Evolutionary conservation across 1,139 yeast species (phyloP).

Genomic region (Geotrichum citri-aurantii): DNA sequence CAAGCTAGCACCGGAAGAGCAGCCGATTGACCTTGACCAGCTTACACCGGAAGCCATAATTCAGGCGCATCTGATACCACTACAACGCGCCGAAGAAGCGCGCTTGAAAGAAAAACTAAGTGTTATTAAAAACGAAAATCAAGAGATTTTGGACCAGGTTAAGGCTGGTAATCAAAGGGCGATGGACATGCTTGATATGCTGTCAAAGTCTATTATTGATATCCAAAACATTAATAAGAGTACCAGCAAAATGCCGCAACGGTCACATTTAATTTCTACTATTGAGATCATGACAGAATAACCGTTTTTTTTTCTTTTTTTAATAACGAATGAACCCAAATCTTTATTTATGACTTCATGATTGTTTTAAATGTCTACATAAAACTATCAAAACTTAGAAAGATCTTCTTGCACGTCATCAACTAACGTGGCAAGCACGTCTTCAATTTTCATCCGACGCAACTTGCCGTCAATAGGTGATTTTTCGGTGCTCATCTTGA

Average conservation of each 20-base stretch:
- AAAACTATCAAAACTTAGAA: conserved; percentile 12
- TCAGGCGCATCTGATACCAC: conserved; percentile 29
- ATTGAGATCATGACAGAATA: conserved; percentile 2
- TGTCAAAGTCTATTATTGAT: conserved; percentile 4
- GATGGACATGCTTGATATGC: neutral
- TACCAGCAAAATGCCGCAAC: conserved; percentile 3
- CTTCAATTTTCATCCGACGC: conserved; percentile 74
- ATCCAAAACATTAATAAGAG: conserved; percentile 3
- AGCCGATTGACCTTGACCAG: conserved; percentile 28
- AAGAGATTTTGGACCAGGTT: neutral
- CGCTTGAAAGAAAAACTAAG: conserved; percentile 1
- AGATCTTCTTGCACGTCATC: conserved; percentile 45
- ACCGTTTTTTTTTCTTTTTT: neutral
- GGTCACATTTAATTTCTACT: neutral
- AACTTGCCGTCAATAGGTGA: conserved; percentile 41
- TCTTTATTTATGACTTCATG: neutral
- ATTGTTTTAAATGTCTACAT: neutral
- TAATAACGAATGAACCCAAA: neutral
- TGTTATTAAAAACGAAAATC: conserved; percentile 4
- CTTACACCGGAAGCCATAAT: conserved; percentile 33
- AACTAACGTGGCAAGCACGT: conserved; percentile 66
- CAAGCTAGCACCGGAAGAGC: conserved; percentile 8
- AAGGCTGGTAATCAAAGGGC: conserved; percentile 4
- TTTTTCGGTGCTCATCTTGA: conserved; percentile 54
- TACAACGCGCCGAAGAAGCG: conserved; percentile 20